phyloP scores from a whole-genome alignment of 2,329 filamentous ascomycete species.

The Diaporthe humulicola region DNA sequence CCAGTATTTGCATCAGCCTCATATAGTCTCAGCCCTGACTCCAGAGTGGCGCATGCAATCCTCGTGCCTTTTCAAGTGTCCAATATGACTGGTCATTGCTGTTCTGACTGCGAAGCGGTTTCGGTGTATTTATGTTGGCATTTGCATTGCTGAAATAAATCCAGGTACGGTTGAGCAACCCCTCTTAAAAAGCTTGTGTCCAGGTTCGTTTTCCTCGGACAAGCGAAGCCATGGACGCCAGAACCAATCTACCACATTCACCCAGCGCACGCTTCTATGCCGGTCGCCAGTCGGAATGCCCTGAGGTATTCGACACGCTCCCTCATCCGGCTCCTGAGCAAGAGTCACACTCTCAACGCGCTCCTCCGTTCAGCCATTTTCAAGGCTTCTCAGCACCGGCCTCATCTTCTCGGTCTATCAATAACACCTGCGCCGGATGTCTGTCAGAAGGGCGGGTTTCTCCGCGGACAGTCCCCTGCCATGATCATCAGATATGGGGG shows the following conservation, averaged over 20 bases:
- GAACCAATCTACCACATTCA: conserved; percentile 21
- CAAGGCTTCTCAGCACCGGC: conserved; percentile 33
- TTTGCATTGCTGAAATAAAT: conserved; percentile 6
- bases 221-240: not conserved
- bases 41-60: conserved; percentile 18
- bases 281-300: not conserved
- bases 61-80: conserved; percentile 20
- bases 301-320: not conserved
- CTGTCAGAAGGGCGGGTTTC: conserved; percentile 25
- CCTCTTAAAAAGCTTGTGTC: not conserved
- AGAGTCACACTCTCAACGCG: not conserved
- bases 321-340: not conserved
- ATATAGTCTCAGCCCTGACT: conserved; percentile 38
- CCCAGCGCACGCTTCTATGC: conserved; percentile 38
- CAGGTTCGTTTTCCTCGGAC: not conserved
- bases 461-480: conserved; percentile 22
- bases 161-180: not conserved
- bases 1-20: conserved; percentile 27
- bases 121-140: conserved; percentile 34
- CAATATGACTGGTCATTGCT: conserved; percentile 22
- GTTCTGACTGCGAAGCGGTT: not conserved
- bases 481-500: not conserved
- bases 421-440: not conserved
- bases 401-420: not conserved
- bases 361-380: conserved; percentile 22